Percentiles rank a stretch among this genome's conserved stretches.
phyloP scores from a whole-genome alignment of 768 basidiomycete genomes.

The Trametes coccinea region DNA sequence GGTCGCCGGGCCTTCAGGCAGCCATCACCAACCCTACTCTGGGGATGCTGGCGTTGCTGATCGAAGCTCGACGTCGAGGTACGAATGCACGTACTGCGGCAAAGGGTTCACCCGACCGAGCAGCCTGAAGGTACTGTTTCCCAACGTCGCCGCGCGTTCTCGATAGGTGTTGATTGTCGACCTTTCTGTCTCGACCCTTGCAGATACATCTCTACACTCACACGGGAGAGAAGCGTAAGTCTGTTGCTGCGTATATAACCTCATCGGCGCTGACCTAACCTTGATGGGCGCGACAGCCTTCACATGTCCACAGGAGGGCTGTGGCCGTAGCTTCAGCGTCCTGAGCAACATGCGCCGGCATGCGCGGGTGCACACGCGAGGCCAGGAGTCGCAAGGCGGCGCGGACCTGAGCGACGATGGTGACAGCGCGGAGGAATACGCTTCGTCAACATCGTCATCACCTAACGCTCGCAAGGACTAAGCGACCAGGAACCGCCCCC shows the following conservation, averaged over 20 bases:
- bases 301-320: conserved; percentile 70
- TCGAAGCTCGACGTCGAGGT: conserved; percentile 47
- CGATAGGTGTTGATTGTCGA: neutral
- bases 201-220: conserved; percentile 86
- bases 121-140: conserved; percentile 64
- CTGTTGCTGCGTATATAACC: neutral
- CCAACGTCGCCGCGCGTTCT: neutral
- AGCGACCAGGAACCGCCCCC: neutral
- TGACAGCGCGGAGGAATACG: conserved; percentile 38
- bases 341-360: conserved; percentile 89
- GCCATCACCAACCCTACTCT: conserved; percentile 14
- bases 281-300: conserved; percentile 52
- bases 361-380: conserved; percentile 64
- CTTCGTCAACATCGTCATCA: conserved; percentile 17
- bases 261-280: conserved; percentile 10
- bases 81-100: conserved; percentile 77
- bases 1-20: conserved; percentile 20
- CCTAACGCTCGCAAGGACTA: conserved; percentile 15
- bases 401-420: conserved; percentile 43
- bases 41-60: conserved; percentile 24
- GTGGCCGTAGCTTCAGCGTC: conserved; percentile 82
- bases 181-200: conserved; percentile 7
- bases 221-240: conserved; percentile 82
- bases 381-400: conserved; percentile 22
- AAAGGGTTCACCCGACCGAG: conserved; percentile 83